Conservation (phyloP, 2,329 filamentous ascomycete genomes). For the Cercospora janseana region DNA sequence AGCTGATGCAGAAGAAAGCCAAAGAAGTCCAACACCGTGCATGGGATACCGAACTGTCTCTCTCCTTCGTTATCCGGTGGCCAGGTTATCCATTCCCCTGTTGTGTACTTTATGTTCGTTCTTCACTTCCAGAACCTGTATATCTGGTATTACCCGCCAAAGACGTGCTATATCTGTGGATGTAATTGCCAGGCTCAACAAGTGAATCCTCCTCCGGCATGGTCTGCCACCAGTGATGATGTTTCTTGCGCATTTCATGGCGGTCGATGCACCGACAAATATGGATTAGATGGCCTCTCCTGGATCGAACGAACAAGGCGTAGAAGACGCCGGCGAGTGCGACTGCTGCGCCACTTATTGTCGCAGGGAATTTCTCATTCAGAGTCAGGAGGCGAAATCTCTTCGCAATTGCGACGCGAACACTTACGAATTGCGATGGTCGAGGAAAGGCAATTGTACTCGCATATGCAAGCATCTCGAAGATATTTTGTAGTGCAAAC, state of each 20-base stretch:
- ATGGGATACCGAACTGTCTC: too few relatives aligned
- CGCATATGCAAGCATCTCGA: conserved; percentile 66
- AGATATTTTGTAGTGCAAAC: conserved; percentile 60
- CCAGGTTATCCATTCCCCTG: too few relatives aligned
- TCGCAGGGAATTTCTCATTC: conserved; percentile 46
- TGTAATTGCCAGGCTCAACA: neutral
- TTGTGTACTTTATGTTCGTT: too few relatives aligned
- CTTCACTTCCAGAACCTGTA: neutral
- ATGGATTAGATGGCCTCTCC: conserved; percentile 62
- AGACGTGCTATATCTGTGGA: neutral
- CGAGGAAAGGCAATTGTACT: conserved; percentile 63
- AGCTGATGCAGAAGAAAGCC: too few relatives aligned
- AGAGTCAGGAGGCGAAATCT: conserved; percentile 39
- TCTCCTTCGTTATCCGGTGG: too few relatives aligned
- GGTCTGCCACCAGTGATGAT: conserved; percentile 17
- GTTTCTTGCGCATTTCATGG: conserved; percentile 19
- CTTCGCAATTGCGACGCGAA: conserved; percentile 57
- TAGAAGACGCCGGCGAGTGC: conserved; percentile 52
- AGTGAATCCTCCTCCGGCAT: conserved; percentile 2
- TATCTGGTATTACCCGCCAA: neutral
- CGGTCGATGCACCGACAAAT: conserved; percentile 32
- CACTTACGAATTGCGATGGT: conserved; percentile 60
- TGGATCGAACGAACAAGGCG: conserved; percentile 55
- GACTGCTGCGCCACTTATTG: conserved; percentile 58
- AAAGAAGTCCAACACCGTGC: too few relatives aligned